Percentiles rank a stretch among this genome's conserved stretches.
These are phyloP conservation scores for Plantago elongata DNA, from an alignment of 257 asterid genomes.

Conservation along the genomic window DNA sequence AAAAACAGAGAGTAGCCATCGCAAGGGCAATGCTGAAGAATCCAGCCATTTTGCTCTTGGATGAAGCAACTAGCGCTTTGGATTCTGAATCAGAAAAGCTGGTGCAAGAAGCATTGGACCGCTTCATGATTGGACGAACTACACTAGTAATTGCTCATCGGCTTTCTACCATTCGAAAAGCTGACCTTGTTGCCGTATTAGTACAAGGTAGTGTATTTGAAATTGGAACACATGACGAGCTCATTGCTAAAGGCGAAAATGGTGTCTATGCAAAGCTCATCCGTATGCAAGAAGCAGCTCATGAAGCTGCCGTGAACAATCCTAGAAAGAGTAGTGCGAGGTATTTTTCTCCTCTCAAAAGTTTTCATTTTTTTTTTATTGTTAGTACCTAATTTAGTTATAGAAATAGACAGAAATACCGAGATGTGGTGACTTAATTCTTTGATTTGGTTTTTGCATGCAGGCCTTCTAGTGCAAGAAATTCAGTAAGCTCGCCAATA, in stretches of 20 bases:
- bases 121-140: slow-evolving; percentile 89
- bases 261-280: slow-evolving; percentile 76
- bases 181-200: slow-evolving; percentile 76
- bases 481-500: slow-evolving; percentile 87
- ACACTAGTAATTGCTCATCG: slow-evolving; percentile 91
- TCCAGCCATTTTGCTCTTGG: slow-evolving; percentile 70
- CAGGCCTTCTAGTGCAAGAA: slow-evolving; percentile 96
- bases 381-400: background rate
- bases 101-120: slow-evolving; percentile 88
- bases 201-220: slow-evolving; percentile 61
- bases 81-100: slow-evolving; percentile 88
- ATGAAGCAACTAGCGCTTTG: slow-evolving; percentile 88
- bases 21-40: slow-evolving; percentile 91
- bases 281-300: slow-evolving; percentile 86
- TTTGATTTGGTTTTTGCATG: background rate
- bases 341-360: slow-evolving; percentile 20
- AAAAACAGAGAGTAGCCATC: slow-evolving; percentile 86
- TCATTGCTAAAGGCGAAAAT: slow-evolving; percentile 67
- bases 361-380: background rate
- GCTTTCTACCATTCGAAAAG: slow-evolving; percentile 79
- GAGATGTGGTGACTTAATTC: background rate
- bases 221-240: slow-evolving; percentile 86
- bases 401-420: background rate
- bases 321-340: slow-evolving; percentile 91
- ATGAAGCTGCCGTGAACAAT: slow-evolving; percentile 63